These are phyloP conservation scores for Gymnopilus dilepis DNA, from an alignment of 768 basidiomycete genomes.

Conservation along the genomic window DNA sequence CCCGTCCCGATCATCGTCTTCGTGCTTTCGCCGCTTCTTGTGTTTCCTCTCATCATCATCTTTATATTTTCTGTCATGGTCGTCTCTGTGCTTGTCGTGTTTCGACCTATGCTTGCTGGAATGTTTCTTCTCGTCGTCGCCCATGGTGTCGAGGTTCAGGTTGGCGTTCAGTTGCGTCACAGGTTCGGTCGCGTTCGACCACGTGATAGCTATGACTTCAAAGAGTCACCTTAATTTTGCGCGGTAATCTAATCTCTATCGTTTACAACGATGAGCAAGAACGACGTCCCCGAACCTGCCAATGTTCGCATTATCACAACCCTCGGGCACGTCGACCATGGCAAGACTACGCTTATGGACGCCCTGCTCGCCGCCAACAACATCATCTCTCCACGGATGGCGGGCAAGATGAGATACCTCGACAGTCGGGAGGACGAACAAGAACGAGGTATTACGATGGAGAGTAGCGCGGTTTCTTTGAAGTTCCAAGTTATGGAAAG, in stretches of 20 bases:
- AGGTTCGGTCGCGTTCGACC: slow-evolving; percentile 8
- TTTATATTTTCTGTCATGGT: slow-evolving; percentile 25
- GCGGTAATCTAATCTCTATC: slow-evolving; percentile 13
- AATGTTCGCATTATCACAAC: slow-evolving; percentile 83
- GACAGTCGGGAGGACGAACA: slow-evolving; percentile 98
- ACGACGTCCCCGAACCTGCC: slow-evolving; percentile 44
- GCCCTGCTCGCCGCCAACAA: slow-evolving; percentile 95
- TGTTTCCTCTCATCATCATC: slow-evolving; percentile 44
- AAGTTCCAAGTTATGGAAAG: slow-evolving; percentile 82
- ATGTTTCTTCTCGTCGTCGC: slow-evolving; percentile 42
- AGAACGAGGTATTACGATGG: slow-evolving; percentile 98
- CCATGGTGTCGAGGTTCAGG: slow-evolving; percentile 20
- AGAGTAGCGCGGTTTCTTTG: slow-evolving; percentile 92
- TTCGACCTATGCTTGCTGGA: slow-evolving; percentile 23
- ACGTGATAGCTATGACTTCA: slow-evolving; percentile 18
- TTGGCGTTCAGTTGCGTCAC: slow-evolving; percentile 11
- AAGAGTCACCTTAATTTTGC: neutral
- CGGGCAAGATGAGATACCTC: slow-evolving; percentile 94
- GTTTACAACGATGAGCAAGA: slow-evolving; percentile 13
- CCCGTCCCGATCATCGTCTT: slow-evolving; percentile 47
- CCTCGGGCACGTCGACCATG: slow-evolving; percentile 92
- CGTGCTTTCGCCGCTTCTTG: slow-evolving; percentile 61
- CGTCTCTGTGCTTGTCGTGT: slow-evolving; percentile 43
- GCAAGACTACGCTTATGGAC: slow-evolving; percentile 96
- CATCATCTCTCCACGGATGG: slow-evolving; percentile 94